These are phyloP conservation scores for Polytrichum commune DNA, from an alignment of 225 moss, liverwort and hornwort genomes.

Conservation along the genomic window DNA sequence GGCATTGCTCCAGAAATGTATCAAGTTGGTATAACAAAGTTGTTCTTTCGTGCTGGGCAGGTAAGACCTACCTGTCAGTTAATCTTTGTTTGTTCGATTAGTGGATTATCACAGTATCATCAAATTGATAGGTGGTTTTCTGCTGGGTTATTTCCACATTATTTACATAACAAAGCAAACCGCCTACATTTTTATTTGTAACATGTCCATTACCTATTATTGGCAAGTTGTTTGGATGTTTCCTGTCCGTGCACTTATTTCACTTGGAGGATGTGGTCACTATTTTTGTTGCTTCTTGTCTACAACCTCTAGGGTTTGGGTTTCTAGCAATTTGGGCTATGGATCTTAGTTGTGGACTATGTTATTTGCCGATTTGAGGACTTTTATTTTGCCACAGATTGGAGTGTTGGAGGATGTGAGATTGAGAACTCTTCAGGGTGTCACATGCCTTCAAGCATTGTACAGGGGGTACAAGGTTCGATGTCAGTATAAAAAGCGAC, in stretches of 20 bases:
- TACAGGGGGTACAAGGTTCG: constrained; percentile 86
- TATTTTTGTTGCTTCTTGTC: too few species aligned
- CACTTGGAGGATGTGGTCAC: too few species aligned
- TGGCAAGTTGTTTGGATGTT: too few species aligned
- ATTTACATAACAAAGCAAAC: too few species aligned
- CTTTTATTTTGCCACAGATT: constrained; percentile 56
- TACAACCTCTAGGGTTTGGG: too few species aligned
- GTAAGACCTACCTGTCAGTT: constrained; percentile 20
- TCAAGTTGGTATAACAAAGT: constrained; percentile 92
- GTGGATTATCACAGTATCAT: too few species aligned
- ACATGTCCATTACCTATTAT: too few species aligned
- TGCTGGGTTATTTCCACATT: too few species aligned
- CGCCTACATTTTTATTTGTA: too few species aligned
- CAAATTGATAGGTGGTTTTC: too few species aligned
- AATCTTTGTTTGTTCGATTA: too few species aligned
- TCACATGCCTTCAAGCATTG: constrained; percentile 77
- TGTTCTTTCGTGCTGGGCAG: constrained; percentile 99
- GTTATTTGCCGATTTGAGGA: neutral
- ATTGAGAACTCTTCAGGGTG: constrained; percentile 79
- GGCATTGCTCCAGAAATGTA: constrained; percentile 97
- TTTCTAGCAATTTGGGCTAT: neutral
- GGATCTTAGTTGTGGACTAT: neutral
- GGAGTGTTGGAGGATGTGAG: constrained; percentile 94
- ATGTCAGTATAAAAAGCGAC: constrained; percentile 58
- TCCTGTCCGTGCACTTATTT: too few species aligned